Base-by-base conservation (phyloP, 352 stramenopile genomes). In the Globisporangium emineosum region DNA sequence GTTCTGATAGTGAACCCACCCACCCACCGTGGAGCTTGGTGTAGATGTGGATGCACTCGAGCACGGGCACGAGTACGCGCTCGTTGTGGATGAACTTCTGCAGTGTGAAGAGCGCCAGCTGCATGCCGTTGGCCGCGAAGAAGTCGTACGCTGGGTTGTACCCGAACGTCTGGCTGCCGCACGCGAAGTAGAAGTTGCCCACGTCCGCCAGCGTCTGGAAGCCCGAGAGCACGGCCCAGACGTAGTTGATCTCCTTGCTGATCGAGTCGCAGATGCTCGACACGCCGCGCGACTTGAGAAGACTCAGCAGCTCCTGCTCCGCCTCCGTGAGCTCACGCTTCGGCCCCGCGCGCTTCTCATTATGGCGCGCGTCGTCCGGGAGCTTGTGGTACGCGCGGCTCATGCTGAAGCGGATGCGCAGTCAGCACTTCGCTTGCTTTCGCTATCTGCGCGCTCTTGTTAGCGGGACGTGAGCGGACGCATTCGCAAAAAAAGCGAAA, bases 111-210 rank as follows among this genome's bases (percentile, higher is more conserved):
- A 89, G 60, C 13, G 80, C 84, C 25, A 93, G 68, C 52, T 88
- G 78, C 76, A 90, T 78, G 23, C 82, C 84, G 27, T 86, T 70
- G 21, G 75, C 76, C 19, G 68, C 67, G 65, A 89, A 89, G 43
- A 91, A 93, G 58, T 89, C 82, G 30, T 66, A 68, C 23, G 77
- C 82, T 4, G 82, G 82, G 51, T 90, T 89, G 67, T 88, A 89
- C 33, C 79, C 78, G 49, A 93, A 89, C 13, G 77, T 70, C 42
- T 82, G 76, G 19, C 75, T 68, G 10, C 76, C 84, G 56, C 84
- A 91, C 25, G 84, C 83, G 43, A 90, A 89, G 74, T 91, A 93
- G 66, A 90, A 93, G 62, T 90, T 72, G 64, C 76, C 81, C 32
- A 89, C 79, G 59, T 75, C 81, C 12, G 77, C 68, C 27, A 93